These are phyloP conservation scores for Aureobasidium vineae DNA, from an alignment of 2,329 filamentous ascomycete species.

Conservation along the genomic window DNA sequence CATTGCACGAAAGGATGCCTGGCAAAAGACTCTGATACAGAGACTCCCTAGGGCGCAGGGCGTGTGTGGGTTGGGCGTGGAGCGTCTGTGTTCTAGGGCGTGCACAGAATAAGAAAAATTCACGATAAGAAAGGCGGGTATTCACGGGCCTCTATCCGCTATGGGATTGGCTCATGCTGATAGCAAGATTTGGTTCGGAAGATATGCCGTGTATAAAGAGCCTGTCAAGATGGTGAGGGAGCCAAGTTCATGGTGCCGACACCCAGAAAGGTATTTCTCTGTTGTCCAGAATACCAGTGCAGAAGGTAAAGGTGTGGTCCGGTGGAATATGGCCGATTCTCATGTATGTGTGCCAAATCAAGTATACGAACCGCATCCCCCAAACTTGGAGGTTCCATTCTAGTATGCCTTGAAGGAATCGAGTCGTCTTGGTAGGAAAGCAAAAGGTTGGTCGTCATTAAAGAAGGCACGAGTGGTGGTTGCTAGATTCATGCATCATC, in stretches of 20 bases:
- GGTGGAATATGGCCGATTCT: not conserved
- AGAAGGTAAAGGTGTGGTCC: not conserved
- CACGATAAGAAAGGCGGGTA: constrained; percentile 12
- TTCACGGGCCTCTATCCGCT: not conserved
- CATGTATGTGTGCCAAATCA: not conserved
- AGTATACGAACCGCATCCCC: not conserved
- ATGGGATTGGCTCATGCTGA: not conserved
- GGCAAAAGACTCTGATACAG: not conserved
- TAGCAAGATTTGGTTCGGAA: constrained; percentile 5
- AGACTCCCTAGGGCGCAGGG: constrained; percentile 24
- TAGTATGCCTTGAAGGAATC: not conserved
- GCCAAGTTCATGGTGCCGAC: constrained; percentile 6
- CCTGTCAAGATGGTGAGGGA: not conserved
- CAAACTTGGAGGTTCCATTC: not conserved
- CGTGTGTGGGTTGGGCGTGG: constrained; percentile 20
- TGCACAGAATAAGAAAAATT: constrained; percentile 11
- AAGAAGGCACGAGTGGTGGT: constrained; percentile 1
- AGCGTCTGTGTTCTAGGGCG: constrained; percentile 19
- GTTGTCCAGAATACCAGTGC: not conserved
- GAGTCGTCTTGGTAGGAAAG: not conserved
- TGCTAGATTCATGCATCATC: not conserved
- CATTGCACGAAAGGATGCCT: not conserved
- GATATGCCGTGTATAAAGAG: not conserved
- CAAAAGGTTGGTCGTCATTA: not conserved
- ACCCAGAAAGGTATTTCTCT: not conserved